phyloP scores from a whole-genome alignment of 2,329 filamentous ascomycete genomes.

The Arthrobotrys pseudoclavata region DNA sequence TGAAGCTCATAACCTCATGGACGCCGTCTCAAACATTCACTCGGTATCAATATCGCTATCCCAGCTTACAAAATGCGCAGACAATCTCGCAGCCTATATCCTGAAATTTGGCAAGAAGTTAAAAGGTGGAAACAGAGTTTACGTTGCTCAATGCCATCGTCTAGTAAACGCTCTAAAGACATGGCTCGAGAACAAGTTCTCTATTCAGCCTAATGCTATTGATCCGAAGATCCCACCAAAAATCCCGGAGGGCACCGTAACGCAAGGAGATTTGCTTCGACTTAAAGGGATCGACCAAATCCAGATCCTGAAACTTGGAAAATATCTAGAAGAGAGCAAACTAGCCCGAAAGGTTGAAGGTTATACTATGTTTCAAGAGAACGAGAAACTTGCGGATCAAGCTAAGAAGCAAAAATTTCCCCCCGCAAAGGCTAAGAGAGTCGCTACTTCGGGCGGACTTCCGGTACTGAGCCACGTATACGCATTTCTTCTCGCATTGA shows the following conservation, averaged over 20 bases:
- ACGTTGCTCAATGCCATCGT: conserved; percentile 87
- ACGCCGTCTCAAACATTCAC: conserved; percentile 88
- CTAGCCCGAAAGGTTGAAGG: conserved; percentile 94
- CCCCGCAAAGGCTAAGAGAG: conserved; percentile 54
- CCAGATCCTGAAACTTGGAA: conserved; percentile 88
- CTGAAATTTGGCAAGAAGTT: conserved; percentile 88
- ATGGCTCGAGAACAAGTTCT: conserved; percentile 73
- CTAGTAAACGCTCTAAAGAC: conserved; percentile 82
- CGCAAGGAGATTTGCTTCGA: conserved; percentile 79
- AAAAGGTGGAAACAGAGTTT: conserved; percentile 90
- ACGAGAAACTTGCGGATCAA: conserved; percentile 66
- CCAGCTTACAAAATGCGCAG: conserved; percentile 79
- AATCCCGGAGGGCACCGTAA: conserved; percentile 75
- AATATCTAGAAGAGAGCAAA: conserved; percentile 91
- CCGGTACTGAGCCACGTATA: conserved; percentile 75
- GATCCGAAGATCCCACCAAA: conserved; percentile 66
- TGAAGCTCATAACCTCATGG: conserved; percentile 97
- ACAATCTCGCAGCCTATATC: conserved; percentile 84
- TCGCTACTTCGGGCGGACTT: conserved; percentile 64
- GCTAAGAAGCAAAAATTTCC: conserved; percentile 57
- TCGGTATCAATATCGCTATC: conserved; percentile 80
- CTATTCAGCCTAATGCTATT: conserved; percentile 62
- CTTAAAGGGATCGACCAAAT: conserved; percentile 94
- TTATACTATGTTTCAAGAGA: conserved; percentile 77
- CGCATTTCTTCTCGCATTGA: conserved; percentile 81